phyloP scores from a whole-genome alignment of 345 rosid genomes.

The Populus simonii region DNA sequence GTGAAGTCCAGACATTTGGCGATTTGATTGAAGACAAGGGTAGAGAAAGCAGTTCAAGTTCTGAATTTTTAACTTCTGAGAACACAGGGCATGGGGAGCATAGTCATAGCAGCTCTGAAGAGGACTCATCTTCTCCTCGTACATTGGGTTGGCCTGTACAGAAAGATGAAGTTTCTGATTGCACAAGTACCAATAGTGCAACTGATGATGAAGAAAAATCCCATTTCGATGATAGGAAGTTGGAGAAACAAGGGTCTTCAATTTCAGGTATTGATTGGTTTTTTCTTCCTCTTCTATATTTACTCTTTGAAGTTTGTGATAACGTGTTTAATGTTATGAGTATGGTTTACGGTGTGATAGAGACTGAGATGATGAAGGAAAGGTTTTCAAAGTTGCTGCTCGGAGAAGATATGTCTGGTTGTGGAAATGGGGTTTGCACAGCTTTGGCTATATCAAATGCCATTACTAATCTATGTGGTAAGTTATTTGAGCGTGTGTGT shows the following conservation, averaged over 20 bases:
- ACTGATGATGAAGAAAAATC: slow-evolving; percentile 34
- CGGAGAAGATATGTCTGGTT: slow-evolving; percentile 99
- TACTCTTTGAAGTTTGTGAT: neutral
- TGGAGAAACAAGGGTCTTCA: slow-evolving; percentile 44
- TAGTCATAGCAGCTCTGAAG: slow-evolving; percentile 62
- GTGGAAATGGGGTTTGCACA: slow-evolving; percentile 92
- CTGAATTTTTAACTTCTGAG: slow-evolving; percentile 64
- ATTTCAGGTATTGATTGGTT: slow-evolving; percentile 50
- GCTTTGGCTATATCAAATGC: slow-evolving; percentile 95
- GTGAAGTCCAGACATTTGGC: slow-evolving; percentile 41
- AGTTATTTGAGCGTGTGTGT: slow-evolving; percentile 1
- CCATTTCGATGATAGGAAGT: slow-evolving; percentile 29
- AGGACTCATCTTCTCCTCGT: slow-evolving; percentile 53
- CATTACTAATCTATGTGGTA: slow-evolving; percentile 96
- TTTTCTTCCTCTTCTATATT: slow-evolving; percentile 4
- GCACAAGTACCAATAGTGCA: slow-evolving; percentile 32
- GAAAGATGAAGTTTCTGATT: slow-evolving; percentile 42
- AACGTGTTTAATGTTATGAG: slow-evolving; percentile 10
- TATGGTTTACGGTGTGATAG: slow-evolving; percentile 36
- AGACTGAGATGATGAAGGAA: slow-evolving; percentile 94
- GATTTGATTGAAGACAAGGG: slow-evolving; percentile 49
- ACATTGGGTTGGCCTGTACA: slow-evolving; percentile 46
- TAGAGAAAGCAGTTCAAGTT: slow-evolving; percentile 75
- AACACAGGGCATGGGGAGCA: slow-evolving; percentile 54
- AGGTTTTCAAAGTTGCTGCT: slow-evolving; percentile 90